Evolutionary conservation across 257 asterid genomes (phyloP), one percentile per base, ranked within the genome.

Genomic region (Solanum dulcamara): DNA sequence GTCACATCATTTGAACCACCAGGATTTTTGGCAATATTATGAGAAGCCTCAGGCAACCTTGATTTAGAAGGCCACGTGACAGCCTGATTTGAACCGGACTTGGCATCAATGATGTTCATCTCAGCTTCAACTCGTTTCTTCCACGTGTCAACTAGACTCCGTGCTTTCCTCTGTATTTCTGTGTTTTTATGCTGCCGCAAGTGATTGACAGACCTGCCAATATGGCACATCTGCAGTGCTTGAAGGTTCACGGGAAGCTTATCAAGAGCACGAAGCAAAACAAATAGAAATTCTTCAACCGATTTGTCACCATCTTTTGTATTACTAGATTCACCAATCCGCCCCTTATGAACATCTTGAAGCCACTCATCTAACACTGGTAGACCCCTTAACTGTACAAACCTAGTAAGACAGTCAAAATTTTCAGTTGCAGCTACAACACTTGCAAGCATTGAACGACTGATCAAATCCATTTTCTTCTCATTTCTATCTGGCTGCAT

Each of bases 61-160:
- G 97, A 89, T 86, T 94, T 96, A 53, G 98, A 91, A 74, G 96
- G 84, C 96, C 96, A 94, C 3, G 85, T 86, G 88, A 80, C 84
- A 60, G 86, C 89, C 80, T 89, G 93, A 83, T 90, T 74, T 14
- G 97, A 91, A 71, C 92, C 94, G 85, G 93, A 82, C 86, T 93
- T 93, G 24, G 93, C 87, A 88, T 95, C 98, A 83, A 85, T 90
- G 50, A 85, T 90, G 64, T 87, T 94, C 98, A 96, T 95, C 90
- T 96, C 98, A 53, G 95, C 98, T 88, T 95, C 97, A 55, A 96
- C 99, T 14, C 99, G 94, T 88, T 95, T 96, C 92, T 96, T 96
- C 99, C 99, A 96, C 2, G 93, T 92, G 89, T 96, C 99, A 51
- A 96, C 98, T 85, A 96, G 90, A 88, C 91, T 87, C 62, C 97